Conservation (phyloP, 2,329 filamentous ascomycete genomes). For the Boeremia exigua region DNA sequence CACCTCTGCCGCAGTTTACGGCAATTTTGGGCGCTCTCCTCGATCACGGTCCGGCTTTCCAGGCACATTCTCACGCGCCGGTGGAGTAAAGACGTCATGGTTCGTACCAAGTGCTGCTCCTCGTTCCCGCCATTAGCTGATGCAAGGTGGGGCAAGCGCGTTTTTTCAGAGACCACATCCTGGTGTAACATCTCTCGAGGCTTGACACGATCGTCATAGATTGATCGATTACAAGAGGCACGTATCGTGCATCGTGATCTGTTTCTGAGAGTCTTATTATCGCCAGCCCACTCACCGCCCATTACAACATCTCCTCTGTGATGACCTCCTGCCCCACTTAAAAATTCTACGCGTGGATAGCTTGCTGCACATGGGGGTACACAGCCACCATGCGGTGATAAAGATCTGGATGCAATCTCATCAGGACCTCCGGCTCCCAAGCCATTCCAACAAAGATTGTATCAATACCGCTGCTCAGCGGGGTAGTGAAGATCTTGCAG, state of each 20-base stretch:
- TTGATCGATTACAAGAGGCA: constrained; percentile 12
- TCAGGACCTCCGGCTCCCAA: constrained; percentile 74
- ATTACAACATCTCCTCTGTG: background rate
- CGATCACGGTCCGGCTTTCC: constrained; percentile 18
- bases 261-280: constrained; percentile 9
- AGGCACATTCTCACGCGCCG: constrained; percentile 11
- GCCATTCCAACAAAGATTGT: constrained; percentile 85
- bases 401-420: constrained; percentile 79
- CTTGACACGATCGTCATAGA: constrained; percentile 17
- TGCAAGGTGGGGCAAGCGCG: constrained; percentile 31
- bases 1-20: constrained; percentile 1
- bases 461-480: constrained; percentile 85
- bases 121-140: constrained; percentile 31
- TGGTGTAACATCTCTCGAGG: constrained; percentile 11
- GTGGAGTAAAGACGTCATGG: constrained; percentile 32
- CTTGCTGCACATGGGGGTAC: constrained; percentile 82
- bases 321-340: constrained; percentile 1
- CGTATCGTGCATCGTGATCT: constrained; percentile 18
- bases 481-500: constrained; percentile 86
- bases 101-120: constrained; percentile 17
- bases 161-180: constrained; percentile 6
- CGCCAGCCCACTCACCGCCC: constrained; percentile 6
- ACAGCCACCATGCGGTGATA: constrained; percentile 79
- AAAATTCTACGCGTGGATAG: constrained; percentile 64
- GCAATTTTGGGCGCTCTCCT: constrained; percentile 14